Base-by-base conservation (phyloP, 177 flowering plant species). In the Vitis hybrid region DNA sequence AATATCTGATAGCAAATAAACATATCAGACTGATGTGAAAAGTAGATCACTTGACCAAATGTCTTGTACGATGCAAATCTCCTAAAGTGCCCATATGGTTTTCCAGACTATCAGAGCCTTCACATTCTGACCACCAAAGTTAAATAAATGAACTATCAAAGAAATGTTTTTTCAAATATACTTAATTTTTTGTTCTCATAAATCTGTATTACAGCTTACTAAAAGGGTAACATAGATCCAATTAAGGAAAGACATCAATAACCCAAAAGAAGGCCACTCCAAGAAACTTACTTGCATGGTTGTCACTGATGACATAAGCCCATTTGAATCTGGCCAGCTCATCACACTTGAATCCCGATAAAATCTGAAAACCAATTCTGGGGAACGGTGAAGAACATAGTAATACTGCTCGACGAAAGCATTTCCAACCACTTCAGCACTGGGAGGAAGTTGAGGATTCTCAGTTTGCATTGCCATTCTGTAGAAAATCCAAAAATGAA, bases 391-490 rank as follows among this genome's bases (percentile, higher is more conserved):
- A 70, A 91, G 93, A 72, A 89, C 86, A 64, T 80, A 89, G 77
- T 91, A 93, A 77, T 93, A 93, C 80, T 93, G 98, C 74, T 84
- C 91, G 62, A 93, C 92, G 77, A 93, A 93, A 49, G 91, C 89
- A 78, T 88, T 87, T 10, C 91, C 91, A 76, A 93, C 88, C 56
- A 87, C 74, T 77, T 91, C 86, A 55, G 94, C 87, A 81, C 81
- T 82, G 15, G 83, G 91, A 64, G 79, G 32, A 50, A 76, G 10
- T 7, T 84, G 67, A 67, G 81, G 74, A 72, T 11, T 76, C n/a
- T 52, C 68, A 50, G 84, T 56, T 30, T 80, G 78, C 64, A 68
- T 66, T 52, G 91, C 85, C 94, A 89, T 89, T 78, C 79, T 75
- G 75, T 70, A 40, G 48, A 65, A 66, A 66, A 26, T 3, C 55